phyloP scores from a whole-genome alignment of 2,329 filamentous ascomycete species.

The Ceratocystis diversiconidia region DNA sequence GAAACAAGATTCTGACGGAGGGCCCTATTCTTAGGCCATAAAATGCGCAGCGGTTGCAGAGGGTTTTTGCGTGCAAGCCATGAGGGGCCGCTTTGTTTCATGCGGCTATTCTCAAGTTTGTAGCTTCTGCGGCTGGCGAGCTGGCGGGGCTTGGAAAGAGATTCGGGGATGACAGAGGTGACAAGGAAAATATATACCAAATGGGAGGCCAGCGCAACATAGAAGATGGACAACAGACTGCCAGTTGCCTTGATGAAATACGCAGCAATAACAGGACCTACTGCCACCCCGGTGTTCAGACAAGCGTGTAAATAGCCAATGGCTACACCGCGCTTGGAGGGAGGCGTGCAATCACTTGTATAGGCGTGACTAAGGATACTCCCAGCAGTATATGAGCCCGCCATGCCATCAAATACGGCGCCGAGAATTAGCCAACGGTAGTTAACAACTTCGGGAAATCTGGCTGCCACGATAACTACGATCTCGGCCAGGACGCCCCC shows the following conservation, averaged over 20 bases:
- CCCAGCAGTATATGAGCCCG: constrained; percentile 76
- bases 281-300: constrained; percentile 74
- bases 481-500: constrained; percentile 64
- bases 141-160: constrained; percentile 60
- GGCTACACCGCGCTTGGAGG: constrained; percentile 62
- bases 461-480: constrained; percentile 64
- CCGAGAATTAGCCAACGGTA: constrained; percentile 71
- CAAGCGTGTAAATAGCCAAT: constrained; percentile 87
- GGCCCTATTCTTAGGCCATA: constrained; percentile 29
- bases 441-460: constrained; percentile 55
- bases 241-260: constrained; percentile 66
- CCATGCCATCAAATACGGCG: constrained; percentile 64
- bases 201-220: constrained; percentile 61
- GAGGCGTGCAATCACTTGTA: constrained; percentile 73
- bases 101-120: constrained; percentile 27
- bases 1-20: constrained; percentile 71
- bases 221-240: constrained; percentile 68
- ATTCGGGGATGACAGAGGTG: constrained; percentile 65
- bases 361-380: constrained; percentile 71
- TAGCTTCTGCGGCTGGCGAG: constrained; percentile 55
- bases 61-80: constrained; percentile 44
- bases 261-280: constrained; percentile 70
- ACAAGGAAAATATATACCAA: constrained; percentile 59
- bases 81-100: constrained; percentile 21
- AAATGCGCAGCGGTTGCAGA: constrained; percentile 56